phyloP scores from a whole-genome alignment of 495 filamentous ascomycete species.

The Hypoxylon cercidicola region DNA sequence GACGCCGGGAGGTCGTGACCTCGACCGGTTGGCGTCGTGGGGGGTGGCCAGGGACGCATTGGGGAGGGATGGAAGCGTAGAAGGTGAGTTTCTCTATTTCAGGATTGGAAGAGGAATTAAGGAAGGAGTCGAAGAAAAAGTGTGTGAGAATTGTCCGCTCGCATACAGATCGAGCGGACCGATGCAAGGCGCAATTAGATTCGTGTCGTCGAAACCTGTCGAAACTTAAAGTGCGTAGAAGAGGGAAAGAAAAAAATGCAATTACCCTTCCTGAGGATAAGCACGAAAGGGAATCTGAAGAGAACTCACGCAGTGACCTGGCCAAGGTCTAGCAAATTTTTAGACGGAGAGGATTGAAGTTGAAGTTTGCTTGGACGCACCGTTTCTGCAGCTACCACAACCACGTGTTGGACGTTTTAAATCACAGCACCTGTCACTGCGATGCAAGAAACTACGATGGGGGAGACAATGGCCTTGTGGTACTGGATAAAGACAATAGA shows the following conservation, averaged over 20 bases:
- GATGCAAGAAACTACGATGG: conserved; percentile 5
- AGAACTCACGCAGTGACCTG: conserved; percentile 28
- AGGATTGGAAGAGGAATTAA: neutral
- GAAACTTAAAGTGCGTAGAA: conserved; percentile 17
- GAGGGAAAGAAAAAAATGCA: neutral
- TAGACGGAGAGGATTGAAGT: neutral
- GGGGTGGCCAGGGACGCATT: conserved; percentile 11
- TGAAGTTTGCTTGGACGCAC: neutral
- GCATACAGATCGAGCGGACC: neutral
- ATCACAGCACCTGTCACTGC: conserved; percentile 2
- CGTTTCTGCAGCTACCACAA: conserved; percentile 3
- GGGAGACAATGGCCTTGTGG: conserved; percentile 33
- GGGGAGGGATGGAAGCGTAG: too few relatives aligned
- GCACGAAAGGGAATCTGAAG: neutral
- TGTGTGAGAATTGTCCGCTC: neutral
- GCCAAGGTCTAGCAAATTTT: conserved; percentile 18
- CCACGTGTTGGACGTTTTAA: conserved; percentile 23
- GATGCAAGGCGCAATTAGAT: neutral
- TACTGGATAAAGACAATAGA: conserved; percentile 30
- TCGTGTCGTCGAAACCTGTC: conserved; percentile 1
- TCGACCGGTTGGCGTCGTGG: neutral
- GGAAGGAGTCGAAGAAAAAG: conserved; percentile 6
- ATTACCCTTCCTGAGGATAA: conserved; percentile 23
- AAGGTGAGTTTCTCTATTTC: too few relatives aligned
- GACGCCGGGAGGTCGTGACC: too few relatives aligned